Base-by-base conservation (phyloP, 345 rosid species). In the Bruguiera gymnorhiza region DNA sequence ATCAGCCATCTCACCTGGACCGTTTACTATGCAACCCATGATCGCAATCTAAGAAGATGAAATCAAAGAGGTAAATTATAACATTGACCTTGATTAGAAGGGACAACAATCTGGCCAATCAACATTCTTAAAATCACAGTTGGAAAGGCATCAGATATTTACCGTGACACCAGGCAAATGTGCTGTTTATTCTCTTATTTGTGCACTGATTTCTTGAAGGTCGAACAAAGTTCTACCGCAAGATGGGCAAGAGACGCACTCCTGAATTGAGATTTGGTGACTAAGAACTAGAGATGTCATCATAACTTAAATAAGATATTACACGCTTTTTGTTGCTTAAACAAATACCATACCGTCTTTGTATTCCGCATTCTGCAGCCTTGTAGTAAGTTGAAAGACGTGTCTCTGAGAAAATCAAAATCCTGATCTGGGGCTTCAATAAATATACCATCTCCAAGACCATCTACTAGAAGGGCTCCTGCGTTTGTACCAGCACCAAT, bases 351-450 rank as follows among this genome's bases (percentile, higher is more conserved):
- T 88, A 95, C 99, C 78, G 99, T 95, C 77, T 95, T 95, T 31
- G 97, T 95, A 67, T 92, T 95, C 60, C 99, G 86, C 99, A 95
- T 95, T 78, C 99, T 88, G 86, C 99, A 95, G 70, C 99, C 99
- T 79, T 95, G 97, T 46, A 95, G 85, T 51, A 92, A 81, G 84
- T 95, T 92, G 81, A 95, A 95, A 62, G 99, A 95, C 52, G 97
- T 95, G 60, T 86, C 79, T 72, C 97, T 83, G 52, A 95, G 87
- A 71, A 95, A 92, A 79, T 95, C 97, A 16, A 88, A 85, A 77
- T 95, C 99, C 76, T 95, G 93, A 67, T 80, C 97, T 3, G 76
- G 85, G 69, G 97, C 93, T 85, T 95, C 99, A 6, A 95, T 57
- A 68, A 95, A 76, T 76, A 95, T 20, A 66, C 99, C 99, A 75